A percentile compares a stretch with the other conserved stretches of the same genome.
Evolutionary conservation across 345 rosid species (phyloP).

Genomic region (Cardiospermum halicacabum): DNA sequence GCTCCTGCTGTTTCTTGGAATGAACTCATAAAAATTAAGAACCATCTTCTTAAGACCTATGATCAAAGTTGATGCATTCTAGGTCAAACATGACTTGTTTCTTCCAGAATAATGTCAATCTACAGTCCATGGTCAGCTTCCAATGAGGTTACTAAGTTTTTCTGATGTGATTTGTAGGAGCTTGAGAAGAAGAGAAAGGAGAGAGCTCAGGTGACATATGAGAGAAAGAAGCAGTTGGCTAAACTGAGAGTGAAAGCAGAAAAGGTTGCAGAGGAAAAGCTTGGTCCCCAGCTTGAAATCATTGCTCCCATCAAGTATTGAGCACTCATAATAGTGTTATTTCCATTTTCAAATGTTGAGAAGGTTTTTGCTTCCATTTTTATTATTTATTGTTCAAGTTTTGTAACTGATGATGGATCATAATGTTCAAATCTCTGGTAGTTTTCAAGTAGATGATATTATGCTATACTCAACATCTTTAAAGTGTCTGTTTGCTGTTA

Average conservation of each 20-base stretch:
- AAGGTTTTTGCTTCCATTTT: slow-evolving; percentile 4
- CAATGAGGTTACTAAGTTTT: neutral
- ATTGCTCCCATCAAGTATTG: slow-evolving; percentile 63
- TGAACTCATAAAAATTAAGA: neutral
- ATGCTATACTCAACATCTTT: neutral
- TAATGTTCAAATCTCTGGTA: neutral
- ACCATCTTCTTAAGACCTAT: neutral
- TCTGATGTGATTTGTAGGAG: slow-evolving; percentile 34
- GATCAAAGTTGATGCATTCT: neutral
- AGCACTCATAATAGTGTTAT: neutral
- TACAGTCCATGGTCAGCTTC: neutral
- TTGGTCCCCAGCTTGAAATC: slow-evolving; percentile 61
- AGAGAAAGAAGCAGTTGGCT: slow-evolving; percentile 73
- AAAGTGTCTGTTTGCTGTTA: too few relatives aligned
- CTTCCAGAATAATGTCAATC: too few relatives aligned
- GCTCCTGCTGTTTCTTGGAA: neutral
- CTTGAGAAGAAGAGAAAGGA: slow-evolving; percentile 85
- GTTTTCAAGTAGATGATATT: slow-evolving; percentile 3
- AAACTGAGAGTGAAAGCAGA: slow-evolving; percentile 79
- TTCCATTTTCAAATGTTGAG: neutral
- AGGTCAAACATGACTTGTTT: neutral
- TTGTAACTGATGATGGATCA: slow-evolving; percentile 1
- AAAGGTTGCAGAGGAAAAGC: slow-evolving; percentile 70
- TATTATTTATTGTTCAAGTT: neutral
- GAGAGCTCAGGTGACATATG: slow-evolving; percentile 52